Percentiles rank a stretch among this genome's conserved stretches.
phyloP scores from a whole-genome alignment of 345 rosid species.

The Hibiscus mutabilis region DNA sequence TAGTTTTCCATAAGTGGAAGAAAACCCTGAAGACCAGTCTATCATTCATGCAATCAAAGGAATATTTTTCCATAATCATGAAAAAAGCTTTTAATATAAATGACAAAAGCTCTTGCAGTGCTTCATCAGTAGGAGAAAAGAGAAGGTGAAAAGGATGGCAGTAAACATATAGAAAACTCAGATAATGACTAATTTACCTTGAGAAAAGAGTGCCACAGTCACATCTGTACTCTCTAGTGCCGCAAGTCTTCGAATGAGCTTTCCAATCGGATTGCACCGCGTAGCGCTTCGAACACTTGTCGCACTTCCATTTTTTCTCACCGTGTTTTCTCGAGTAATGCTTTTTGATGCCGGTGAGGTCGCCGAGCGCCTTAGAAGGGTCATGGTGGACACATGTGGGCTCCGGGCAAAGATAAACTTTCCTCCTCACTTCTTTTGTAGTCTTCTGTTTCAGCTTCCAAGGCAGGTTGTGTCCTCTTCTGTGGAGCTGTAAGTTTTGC shows the following conservation, averaged over 20 bases:
- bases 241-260: constrained; percentile 86
- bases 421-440: constrained; percentile 70
- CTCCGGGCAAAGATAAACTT: constrained; percentile 80
- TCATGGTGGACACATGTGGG: constrained; percentile 88
- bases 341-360: constrained; percentile 77
- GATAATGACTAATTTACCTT: constrained; percentile 40
- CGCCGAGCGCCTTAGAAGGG: constrained; percentile 77
- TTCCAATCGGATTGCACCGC: constrained; percentile 91
- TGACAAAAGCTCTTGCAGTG: too few relatives aligned
- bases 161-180: constrained; percentile 30
- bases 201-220: constrained; percentile 90
- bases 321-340: constrained; percentile 80
- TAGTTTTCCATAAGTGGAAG: constrained; percentile 31
- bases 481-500: constrained; percentile 79
- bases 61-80: too few relatives aligned
- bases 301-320: constrained; percentile 88
- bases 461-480: constrained; percentile 86
- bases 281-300: constrained; percentile 68
- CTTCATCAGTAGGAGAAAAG: too few relatives aligned
- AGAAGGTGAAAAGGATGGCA: constrained; percentile 16
- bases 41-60: neutral
- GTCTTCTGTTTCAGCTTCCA: constrained; percentile 80
- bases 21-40: constrained; percentile 2
- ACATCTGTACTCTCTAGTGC: constrained; percentile 75
- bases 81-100: too few relatives aligned